Percentiles rank a stretch among this genome's conserved stretches.
phyloP scores from a whole-genome alignment of 2,329 filamentous ascomycete genomes.

The Plectosphaerella plurivora region DNA sequence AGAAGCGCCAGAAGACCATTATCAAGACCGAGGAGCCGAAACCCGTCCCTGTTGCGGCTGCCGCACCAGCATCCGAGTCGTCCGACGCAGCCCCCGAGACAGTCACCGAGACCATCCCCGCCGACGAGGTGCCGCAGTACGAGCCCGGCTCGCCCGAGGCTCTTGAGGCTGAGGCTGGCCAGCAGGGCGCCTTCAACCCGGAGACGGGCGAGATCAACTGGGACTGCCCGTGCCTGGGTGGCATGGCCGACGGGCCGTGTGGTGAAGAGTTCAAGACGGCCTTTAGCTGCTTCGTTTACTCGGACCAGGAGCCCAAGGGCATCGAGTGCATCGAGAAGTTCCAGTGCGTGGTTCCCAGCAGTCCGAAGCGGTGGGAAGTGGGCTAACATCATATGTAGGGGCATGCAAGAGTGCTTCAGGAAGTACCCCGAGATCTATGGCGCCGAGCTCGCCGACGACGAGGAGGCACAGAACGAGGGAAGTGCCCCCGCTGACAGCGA shows the following conservation, averaged over 20 bases:
- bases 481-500: slow-evolving; percentile 19
- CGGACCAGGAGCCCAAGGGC: slow-evolving; percentile 89
- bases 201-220: slow-evolving; percentile 99
- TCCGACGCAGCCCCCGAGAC: slow-evolving; percentile 17
- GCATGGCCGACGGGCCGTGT: slow-evolving; percentile 95
- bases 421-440: slow-evolving; percentile 91
- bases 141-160: slow-evolving; percentile 37
- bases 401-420: slow-evolving; percentile 97
- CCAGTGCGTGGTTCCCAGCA: slow-evolving; percentile 58
- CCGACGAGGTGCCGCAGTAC: slow-evolving; percentile 12
- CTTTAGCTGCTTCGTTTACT: slow-evolving; percentile 98
- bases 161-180: slow-evolving; percentile 74
- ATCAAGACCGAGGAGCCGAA: slow-evolving; percentile 22
- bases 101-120: slow-evolving; percentile 16
- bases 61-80: neutral
- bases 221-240: slow-evolving; percentile 96
- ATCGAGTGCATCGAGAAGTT: slow-evolving; percentile 98
- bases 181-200: slow-evolving; percentile 93
- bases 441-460: slow-evolving; percentile 77
- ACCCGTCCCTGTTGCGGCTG: slow-evolving; percentile 14
- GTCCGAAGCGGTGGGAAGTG: neutral
- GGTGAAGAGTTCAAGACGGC: slow-evolving; percentile 93
- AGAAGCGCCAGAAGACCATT: slow-evolving; percentile 51
- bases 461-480: slow-evolving; percentile 30
- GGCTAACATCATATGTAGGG: slow-evolving; percentile 48